Conservation (phyloP, 2,329 filamentous ascomycete genomes). For the Fusarium verticillioides region DNA sequence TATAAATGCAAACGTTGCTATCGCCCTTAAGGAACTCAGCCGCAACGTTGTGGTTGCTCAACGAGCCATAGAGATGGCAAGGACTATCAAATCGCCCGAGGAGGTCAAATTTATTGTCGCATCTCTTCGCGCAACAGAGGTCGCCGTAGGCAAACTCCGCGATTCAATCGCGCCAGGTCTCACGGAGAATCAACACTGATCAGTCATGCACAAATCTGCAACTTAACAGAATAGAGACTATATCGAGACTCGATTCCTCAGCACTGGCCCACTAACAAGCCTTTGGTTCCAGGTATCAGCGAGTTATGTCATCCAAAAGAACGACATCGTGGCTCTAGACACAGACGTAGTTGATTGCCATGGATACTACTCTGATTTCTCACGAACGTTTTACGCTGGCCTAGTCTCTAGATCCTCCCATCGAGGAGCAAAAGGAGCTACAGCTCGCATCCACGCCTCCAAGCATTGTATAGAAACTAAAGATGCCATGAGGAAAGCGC, state of each 20-base stretch:
- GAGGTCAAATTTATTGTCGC: background rate
- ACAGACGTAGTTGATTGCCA: conserved; percentile 15
- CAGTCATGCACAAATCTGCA: conserved; percentile 1
- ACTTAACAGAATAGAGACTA: conserved; percentile 13
- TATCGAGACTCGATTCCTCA: background rate
- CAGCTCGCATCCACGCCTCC: background rate
- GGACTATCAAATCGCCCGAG: conserved; percentile 1
- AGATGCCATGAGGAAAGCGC: background rate
- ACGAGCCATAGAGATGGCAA: background rate
- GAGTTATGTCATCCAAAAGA: conserved; percentile 2
- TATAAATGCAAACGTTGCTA: conserved; percentile 4
- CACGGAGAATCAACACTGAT: conserved; percentile 6
- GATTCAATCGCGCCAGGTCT: background rate
- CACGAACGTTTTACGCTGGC: background rate
- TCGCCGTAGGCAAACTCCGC: background rate
- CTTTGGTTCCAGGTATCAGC: conserved; percentile 10
- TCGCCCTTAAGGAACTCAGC: background rate
- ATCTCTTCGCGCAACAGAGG: conserved; percentile 1
- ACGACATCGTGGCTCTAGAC: conserved; percentile 7
- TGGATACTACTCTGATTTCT: conserved; percentile 13
- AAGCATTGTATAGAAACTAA: background rate
- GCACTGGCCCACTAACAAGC: background rate
- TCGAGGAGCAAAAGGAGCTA: background rate
- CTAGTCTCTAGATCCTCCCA: background rate
- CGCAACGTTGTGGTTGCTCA: conserved; percentile 1